A percentile compares a stretch with the other conserved stretches of the same genome.
phyloP scores from a whole-genome alignment of 2,329 filamentous ascomycete species.

The Remersonia thermophila region DNA sequence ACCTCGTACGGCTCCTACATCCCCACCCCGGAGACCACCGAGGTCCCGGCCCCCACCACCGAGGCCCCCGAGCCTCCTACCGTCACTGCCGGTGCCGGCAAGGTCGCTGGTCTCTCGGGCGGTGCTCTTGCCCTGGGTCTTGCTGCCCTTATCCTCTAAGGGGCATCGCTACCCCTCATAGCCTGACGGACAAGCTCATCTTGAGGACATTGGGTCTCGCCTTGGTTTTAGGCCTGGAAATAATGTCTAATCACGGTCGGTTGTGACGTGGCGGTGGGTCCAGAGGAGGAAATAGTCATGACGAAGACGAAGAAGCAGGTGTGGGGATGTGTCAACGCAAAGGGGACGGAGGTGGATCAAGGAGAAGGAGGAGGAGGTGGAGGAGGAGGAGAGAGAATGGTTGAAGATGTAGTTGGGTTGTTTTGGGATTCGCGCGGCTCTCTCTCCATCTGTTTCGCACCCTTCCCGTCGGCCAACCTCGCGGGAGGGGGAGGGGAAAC shows the following conservation, averaged over 20 bases:
- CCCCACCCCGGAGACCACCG: slow-evolving; percentile 19
- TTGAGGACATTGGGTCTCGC: too few relatives aligned
- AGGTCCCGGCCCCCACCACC: slow-evolving; percentile 5
- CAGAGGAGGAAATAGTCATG: too few relatives aligned
- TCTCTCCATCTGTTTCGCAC: too few relatives aligned
- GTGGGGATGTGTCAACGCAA: too few relatives aligned
- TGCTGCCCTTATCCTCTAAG: slow-evolving; percentile 48
- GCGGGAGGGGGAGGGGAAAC: too few relatives aligned
- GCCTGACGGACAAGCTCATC: too few relatives aligned
- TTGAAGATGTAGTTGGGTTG: too few relatives aligned
- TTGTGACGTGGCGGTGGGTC: too few relatives aligned
- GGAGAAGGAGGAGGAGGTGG: too few relatives aligned
- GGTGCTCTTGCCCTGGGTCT: slow-evolving; percentile 48
- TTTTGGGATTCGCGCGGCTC: too few relatives aligned
- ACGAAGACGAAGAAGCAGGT: neutral
- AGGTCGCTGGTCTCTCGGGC: slow-evolving; percentile 43
- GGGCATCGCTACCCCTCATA: slow-evolving; percentile 19
- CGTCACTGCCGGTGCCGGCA: slow-evolving; percentile 41
- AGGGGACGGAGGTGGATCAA: neutral
- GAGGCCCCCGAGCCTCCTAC: slow-evolving; percentile 18
- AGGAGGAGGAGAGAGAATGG: too few relatives aligned
- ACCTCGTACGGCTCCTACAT: slow-evolving; percentile 5
- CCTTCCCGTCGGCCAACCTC: too few relatives aligned
- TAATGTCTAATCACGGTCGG: slow-evolving; percentile 3
- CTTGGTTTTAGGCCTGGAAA: neutral